phyloP scores from a whole-genome alignment of 2,329 filamentous ascomycete species.

The Neurospora sp. region DNA sequence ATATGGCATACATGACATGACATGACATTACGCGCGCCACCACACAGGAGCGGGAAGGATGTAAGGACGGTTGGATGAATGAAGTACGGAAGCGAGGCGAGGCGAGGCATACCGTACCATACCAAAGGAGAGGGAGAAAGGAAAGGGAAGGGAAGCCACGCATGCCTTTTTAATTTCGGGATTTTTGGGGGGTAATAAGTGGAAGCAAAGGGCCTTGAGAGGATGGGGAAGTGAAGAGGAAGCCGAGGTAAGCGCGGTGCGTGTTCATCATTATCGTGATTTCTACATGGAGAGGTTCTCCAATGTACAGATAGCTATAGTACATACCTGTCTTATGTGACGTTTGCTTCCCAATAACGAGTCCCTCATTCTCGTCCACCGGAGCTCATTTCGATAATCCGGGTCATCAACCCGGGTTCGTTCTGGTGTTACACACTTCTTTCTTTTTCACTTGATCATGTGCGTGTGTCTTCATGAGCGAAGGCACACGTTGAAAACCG shows the following conservation, averaged over 20 bases:
- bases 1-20: neutral
- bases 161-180: neutral
- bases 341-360: neutral
- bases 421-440: neutral
- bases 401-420: neutral
- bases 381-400: neutral
- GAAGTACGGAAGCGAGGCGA: neutral
- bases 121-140: neutral
- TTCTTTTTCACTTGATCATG: neutral
- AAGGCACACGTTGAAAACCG: neutral
- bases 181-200: neutral
- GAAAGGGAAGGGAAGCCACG: neutral
- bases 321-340: neutral
- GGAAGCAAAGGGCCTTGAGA: neutral
- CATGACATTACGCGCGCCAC: neutral
- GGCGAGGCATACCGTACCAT: neutral
- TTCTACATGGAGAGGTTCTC: neutral
- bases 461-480: neutral
- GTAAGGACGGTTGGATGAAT: neutral
- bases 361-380: neutral
- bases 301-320: neutral
- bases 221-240: neutral
- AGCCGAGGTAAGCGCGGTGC: neutral
- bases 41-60: neutral
- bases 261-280: neutral